These are phyloP conservation scores for Tylopilus sp. DNA, from an alignment of 1,284 basidiomycete species.

Conservation along the genomic window DNA sequence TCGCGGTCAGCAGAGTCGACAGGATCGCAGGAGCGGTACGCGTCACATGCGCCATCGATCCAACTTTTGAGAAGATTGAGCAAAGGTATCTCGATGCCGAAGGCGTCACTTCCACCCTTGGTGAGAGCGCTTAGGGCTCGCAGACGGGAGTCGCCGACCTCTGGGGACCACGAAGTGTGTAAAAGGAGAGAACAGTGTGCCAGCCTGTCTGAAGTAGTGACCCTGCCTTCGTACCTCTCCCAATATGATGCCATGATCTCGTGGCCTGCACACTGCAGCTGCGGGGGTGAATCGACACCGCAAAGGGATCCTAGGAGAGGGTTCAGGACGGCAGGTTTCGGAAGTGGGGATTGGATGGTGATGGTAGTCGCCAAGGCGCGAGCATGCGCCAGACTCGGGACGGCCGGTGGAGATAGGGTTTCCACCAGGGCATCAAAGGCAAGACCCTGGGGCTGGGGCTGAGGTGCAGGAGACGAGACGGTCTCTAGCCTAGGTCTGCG, in stretches of 20 bases:
- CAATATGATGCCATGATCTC: conserved; percentile 67
- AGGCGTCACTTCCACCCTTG: conserved; percentile 50
- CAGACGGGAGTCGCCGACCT: conserved; percentile 65
- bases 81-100: conserved; percentile 57
- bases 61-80: conserved; percentile 54
- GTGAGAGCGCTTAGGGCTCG: conserved; percentile 61
- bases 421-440: conserved; percentile 47
- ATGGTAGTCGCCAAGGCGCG: conserved; percentile 39
- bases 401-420: conserved; percentile 50
- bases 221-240: conserved; percentile 47
- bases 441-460: conserved; percentile 26
- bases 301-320: conserved; percentile 60
- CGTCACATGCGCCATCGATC: conserved; percentile 59
- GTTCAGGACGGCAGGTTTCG: conserved; percentile 42
- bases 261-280: conserved; percentile 60
- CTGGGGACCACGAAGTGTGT: conserved; percentile 49
- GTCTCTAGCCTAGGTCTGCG: conserved; percentile 39
- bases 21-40: conserved; percentile 39
- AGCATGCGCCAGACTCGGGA: conserved; percentile 52
- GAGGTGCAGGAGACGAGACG: conserved; percentile 24
- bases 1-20: conserved; percentile 54
- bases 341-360: conserved; percentile 46
- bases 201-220: conserved; percentile 53
- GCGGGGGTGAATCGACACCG: conserved; percentile 43
- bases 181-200: conserved; percentile 60